Percentiles rank a stretch among this genome's conserved stretches.
Conservation (phyloP, 176 grass and related monocot species). For the Puccinellia tenuiflora region DNA sequence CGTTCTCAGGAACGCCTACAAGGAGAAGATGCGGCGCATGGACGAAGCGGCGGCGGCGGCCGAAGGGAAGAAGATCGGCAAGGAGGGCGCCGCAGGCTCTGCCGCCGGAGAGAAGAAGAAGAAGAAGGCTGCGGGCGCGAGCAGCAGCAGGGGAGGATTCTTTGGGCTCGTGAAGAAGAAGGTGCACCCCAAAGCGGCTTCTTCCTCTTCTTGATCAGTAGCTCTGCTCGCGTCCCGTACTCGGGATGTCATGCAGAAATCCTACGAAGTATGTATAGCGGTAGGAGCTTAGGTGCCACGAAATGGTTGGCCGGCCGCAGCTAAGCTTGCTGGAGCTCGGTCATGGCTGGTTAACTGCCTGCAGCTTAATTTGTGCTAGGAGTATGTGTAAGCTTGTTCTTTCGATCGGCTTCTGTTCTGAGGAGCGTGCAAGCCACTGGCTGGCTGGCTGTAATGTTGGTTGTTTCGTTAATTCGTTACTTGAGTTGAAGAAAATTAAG, state of each 20-base stretch:
- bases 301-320: not conserved
- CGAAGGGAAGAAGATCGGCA: not conserved
- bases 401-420: not conserved
- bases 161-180: conserved; percentile 47
- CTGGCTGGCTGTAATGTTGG: not conserved
- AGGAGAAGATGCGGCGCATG: conserved; percentile 42
- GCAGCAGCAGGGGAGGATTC: not conserved
- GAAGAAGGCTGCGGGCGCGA: not conserved
- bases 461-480: not conserved
- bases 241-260: not conserved
- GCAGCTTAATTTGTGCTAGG: not conserved
- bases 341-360: not conserved
- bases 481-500: not conserved
- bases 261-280: too few relatives aligned
- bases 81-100: not conserved
- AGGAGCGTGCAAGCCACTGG: not conserved
- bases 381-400: not conserved
- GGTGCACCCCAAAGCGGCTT: conserved; percentile 30
- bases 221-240: not conserved
- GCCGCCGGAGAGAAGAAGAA: conserved; percentile 7
- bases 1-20: conserved; percentile 48
- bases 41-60: not conserved
- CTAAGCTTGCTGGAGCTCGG: not conserved
- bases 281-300: not conserved
- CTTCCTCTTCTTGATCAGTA: conserved; percentile 8